Evolutionary conservation across 2,329 filamentous ascomycete genomes (phyloP).

Genomic region (Stachybotrys elegans): DNA sequence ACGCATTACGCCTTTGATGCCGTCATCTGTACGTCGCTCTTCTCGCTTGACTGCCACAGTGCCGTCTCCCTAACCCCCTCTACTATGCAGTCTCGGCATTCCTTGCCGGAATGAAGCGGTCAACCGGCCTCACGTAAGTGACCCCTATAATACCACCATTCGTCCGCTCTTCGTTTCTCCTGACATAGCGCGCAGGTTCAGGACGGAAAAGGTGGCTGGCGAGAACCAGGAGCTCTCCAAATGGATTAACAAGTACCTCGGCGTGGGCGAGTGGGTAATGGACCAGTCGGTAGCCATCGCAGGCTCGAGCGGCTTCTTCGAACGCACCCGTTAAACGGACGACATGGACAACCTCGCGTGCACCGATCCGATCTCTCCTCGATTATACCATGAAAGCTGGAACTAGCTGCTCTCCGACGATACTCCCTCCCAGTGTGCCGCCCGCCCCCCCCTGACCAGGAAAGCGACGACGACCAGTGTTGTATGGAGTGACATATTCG

Average conservation of each 20-base stretch:
- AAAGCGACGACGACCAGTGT: too few relatives aligned
- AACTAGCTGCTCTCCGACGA: too few relatives aligned
- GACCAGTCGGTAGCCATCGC: constrained; percentile 93
- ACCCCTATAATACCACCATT: not conserved
- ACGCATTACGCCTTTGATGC: constrained; percentile 96
- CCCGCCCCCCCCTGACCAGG: too few relatives aligned
- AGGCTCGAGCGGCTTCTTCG: constrained; percentile 83
- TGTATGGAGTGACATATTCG: too few relatives aligned
- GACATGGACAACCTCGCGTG: too few relatives aligned
- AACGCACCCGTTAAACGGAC: constrained; percentile 68
- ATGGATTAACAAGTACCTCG: constrained; percentile 92
- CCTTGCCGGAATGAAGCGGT: constrained; percentile 94
- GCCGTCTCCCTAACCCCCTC: constrained; percentile 1
- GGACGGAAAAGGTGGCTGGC: constrained; percentile 72
- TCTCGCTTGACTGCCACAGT: not conserved
- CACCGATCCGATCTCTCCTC: too few relatives aligned
- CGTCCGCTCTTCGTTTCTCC: constrained; percentile 21
- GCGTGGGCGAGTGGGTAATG: constrained; percentile 96
- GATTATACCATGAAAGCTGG: too few relatives aligned
- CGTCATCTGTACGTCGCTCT: constrained; percentile 66
- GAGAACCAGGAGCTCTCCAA: constrained; percentile 78
- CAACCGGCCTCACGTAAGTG: constrained; percentile 94
- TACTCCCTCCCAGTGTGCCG: too few relatives aligned
- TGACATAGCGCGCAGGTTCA: constrained; percentile 66
- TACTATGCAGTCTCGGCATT: constrained; percentile 76